These are phyloP conservation scores for Hymenoscyphus occultus DNA, from an alignment of 2,329 filamentous ascomycete species.

Conservation along the genomic window DNA sequence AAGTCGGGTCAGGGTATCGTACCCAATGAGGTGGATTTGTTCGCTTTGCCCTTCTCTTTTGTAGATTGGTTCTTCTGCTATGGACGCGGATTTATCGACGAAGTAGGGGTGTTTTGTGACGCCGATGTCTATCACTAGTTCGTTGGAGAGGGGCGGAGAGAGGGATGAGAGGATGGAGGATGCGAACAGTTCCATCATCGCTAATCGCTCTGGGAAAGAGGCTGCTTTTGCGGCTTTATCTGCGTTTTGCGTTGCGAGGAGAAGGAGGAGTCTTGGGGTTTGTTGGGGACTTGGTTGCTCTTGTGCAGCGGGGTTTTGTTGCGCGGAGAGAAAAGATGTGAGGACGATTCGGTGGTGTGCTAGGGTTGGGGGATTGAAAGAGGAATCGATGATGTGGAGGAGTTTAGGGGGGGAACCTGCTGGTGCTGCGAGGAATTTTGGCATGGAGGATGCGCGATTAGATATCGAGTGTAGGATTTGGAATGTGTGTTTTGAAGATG, in stretches of 20 bases:
- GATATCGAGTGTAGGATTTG: conserved; percentile 29
- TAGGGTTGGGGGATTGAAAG: conserved; percentile 64
- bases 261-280: conserved; percentile 34
- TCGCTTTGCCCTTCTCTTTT: conserved; percentile 33
- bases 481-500: conserved; percentile 29
- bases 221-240: conserved; percentile 67
- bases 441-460: not conserved
- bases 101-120: conserved; percentile 73
- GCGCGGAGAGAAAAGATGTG: conserved; percentile 40
- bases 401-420: conserved; percentile 30
- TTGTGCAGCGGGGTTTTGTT: conserved; percentile 11
- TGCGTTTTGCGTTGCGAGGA: conserved; percentile 63
- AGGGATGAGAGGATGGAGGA: conserved; percentile 46
- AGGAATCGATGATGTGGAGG: conserved; percentile 62
- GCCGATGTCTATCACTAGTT: conserved; percentile 54
- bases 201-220: conserved; percentile 62
- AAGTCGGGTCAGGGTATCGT: conserved; percentile 72
- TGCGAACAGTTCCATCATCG: conserved; percentile 70
- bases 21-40: conserved; percentile 71
- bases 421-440: conserved; percentile 8
- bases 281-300: conserved; percentile 21
- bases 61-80: conserved; percentile 49
- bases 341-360: conserved; percentile 58
- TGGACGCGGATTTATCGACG: conserved; percentile 63
- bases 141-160: not conserved